phyloP scores from a whole-genome alignment of 2,329 filamentous ascomycete genomes.

The Arthrobotrys conoides region DNA sequence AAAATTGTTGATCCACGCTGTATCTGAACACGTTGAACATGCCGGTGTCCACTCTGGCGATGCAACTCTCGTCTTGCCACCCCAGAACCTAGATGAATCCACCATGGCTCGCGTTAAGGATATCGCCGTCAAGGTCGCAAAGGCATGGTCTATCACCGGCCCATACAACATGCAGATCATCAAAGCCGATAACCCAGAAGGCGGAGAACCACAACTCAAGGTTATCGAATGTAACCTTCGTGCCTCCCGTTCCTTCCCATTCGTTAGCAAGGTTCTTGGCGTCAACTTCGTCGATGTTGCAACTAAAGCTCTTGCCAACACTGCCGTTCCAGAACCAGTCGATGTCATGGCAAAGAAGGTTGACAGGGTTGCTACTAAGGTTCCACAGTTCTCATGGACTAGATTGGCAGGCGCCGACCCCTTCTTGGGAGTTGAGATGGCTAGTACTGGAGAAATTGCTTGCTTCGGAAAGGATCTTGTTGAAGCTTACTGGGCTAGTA shows the following conservation, averaged over 20 bases:
- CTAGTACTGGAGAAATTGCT: constrained; percentile 96
- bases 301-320: constrained; percentile 89
- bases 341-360: constrained; percentile 92
- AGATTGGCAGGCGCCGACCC: constrained; percentile 96
- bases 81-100: constrained; percentile 80
- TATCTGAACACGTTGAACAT: constrained; percentile 96
- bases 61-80: constrained; percentile 92
- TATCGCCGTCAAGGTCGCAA: constrained; percentile 94
- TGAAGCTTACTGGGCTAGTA: constrained; percentile 96
- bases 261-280: constrained; percentile 96
- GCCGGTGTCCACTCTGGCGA: constrained; percentile 98
- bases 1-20: constrained; percentile 88
- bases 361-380: constrained; percentile 95
- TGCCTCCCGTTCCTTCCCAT: constrained; percentile 97
- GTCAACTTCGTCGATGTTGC: constrained; percentile 97
- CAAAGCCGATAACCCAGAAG: constrained; percentile 84
- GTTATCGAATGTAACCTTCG: constrained; percentile 99
- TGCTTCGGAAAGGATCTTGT: constrained; percentile 97
- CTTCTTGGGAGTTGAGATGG: constrained; percentile 98
- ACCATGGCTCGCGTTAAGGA: constrained; percentile 92
- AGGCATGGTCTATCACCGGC: constrained; percentile 96
- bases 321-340: constrained; percentile 83
- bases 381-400: constrained; percentile 99
- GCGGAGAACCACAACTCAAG: constrained; percentile 83
- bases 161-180: constrained; percentile 99